Percentiles rank a stretch among this genome's conserved stretches.
Evolutionary conservation across 306 rosid genomes (phyloP).

Genomic region (Cicer arietinum): DNA sequence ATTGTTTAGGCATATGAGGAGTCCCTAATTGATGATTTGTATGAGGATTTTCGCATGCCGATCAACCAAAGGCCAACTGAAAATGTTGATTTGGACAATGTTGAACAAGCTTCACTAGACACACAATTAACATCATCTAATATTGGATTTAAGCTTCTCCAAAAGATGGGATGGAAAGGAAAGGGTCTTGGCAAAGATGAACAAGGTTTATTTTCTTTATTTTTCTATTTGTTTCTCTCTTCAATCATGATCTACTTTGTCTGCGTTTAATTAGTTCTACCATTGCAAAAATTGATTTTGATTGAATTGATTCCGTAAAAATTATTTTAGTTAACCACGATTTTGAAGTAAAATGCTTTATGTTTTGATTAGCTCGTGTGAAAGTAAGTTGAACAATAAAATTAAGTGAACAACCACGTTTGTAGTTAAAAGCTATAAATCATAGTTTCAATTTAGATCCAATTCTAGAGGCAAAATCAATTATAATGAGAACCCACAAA

Average conservation of each 20-base stretch:
- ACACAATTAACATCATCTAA: constrained; percentile 82
- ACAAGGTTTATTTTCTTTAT: constrained; percentile 67
- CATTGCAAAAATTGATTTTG: no score
- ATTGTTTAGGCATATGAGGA: constrained; percentile 55
- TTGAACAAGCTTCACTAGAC: constrained; percentile 95
- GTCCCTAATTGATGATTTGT: constrained; percentile 60
- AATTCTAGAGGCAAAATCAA: no score
- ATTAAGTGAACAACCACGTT: no score
- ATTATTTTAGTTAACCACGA: no score
- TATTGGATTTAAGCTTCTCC: constrained; percentile 94
- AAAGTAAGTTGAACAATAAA: no score
- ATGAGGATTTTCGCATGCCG: constrained; percentile 86
- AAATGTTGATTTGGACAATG: constrained; percentile 90
- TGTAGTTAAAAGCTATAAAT: no score
- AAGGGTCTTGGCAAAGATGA: constrained; percentile 97
- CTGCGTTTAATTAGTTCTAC: no score
- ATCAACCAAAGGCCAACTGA: constrained; percentile 90
- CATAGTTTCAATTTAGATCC: no score
- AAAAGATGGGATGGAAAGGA: constrained; percentile 99
- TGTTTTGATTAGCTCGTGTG: no score
- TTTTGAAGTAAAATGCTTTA: no score
- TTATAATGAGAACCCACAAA: no score
- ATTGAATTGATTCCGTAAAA: no score
- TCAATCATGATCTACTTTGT: background rate
- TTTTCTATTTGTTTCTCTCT: constrained; percentile 12